phyloP scores from a whole-genome alignment of 2,329 filamentous ascomycete genomes.

The Annulohypoxylon truncatum region DNA sequence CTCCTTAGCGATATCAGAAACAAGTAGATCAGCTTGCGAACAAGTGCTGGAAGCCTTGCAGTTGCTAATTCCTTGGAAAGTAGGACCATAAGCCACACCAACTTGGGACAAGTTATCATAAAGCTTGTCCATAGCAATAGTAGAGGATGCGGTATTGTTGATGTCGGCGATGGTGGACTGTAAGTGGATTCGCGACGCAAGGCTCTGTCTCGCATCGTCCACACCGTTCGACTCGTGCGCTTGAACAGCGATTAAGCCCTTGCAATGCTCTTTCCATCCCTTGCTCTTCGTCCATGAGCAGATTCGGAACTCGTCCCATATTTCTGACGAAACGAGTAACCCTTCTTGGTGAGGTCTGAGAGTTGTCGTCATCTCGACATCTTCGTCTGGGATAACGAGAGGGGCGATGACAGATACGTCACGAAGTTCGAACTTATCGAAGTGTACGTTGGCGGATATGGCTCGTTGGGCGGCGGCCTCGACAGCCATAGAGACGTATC shows the following conservation, averaged over 20 bases:
- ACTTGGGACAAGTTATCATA: constrained; percentile 60
- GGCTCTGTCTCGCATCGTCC: constrained; percentile 51
- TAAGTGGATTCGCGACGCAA: constrained; percentile 48
- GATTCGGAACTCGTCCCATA: constrained; percentile 68
- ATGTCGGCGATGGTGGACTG: constrained; percentile 49
- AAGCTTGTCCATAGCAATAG: constrained; percentile 52
- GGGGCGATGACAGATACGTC: constrained; percentile 60
- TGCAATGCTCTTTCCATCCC: constrained; percentile 70
- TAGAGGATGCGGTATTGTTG: constrained; percentile 44
- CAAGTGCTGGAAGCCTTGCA: constrained; percentile 55
- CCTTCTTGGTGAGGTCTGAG: constrained; percentile 58
- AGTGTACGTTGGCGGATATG: constrained; percentile 44
- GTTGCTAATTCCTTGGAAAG: constrained; percentile 63
- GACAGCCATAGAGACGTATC: constrained; percentile 63
- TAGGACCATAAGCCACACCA: constrained; percentile 62
- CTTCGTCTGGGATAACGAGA: constrained; percentile 60
- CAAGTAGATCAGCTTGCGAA: constrained; percentile 52
- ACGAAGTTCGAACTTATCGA: constrained; percentile 59
- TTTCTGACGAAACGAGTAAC: constrained; percentile 55
- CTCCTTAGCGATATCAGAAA: constrained; percentile 53
- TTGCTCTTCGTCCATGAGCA: constrained; percentile 63
- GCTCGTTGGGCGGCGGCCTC: constrained; percentile 59
- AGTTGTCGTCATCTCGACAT: constrained; percentile 63
- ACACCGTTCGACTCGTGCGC: constrained; percentile 55
- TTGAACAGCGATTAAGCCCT: constrained; percentile 61